Evolutionary conservation across 1,284 basidiomycete genomes (phyloP), one percentile per base, ranked within the genome.

Genomic region (Ustilago shanxiensis): DNA sequence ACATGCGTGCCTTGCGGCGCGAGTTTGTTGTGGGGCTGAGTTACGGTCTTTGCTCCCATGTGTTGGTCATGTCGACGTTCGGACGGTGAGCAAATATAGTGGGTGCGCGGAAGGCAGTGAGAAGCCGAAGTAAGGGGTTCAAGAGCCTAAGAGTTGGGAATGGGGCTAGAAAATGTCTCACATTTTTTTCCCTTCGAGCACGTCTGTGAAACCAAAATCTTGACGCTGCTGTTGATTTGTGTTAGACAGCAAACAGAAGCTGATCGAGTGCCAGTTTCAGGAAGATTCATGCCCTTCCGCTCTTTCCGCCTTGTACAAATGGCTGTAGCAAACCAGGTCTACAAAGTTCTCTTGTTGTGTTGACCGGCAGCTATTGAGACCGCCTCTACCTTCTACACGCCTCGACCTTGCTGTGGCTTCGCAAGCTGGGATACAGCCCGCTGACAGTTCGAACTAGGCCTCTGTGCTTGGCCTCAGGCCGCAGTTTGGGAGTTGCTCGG

Each of bases 111-210:
- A 50, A 29, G 24, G 29, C n/a, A n/a, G n/a, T 52, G 20, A 33
- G 24, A 52, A 52, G 31, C 50, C 50, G 50, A 33, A 31, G 50
- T 16, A 10, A 26, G 26, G 26, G 50, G 18, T 20, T 14, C 18
- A 33, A 22, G 18, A 16, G 31, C 22, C n/a, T 29, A 50, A 50
- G 9, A 24, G 8, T 37, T 4, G 45, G 24, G n/a, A 24, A 3
- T 20, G 45, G 49, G 31, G 50, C 50, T 52, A 52, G 50, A 52
- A 52, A 52, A 52, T 35, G 50, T 52, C 50, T 52, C 50, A 28
- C 47, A 49, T 49, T 49, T 49, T 26, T 26, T 31, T 33, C 9
- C 29, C 4, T 52, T 28, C n/a, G 14, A 14, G 47, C 26, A 24
- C 47, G 26, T 49, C 47, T 11, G 26, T 49, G 47, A 49, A 49